Evolutionary conservation across 2,329 filamentous ascomycete genomes (phyloP), one percentile per base, ranked within the genome.

Genomic region (Helminthosporium solani): DNA sequence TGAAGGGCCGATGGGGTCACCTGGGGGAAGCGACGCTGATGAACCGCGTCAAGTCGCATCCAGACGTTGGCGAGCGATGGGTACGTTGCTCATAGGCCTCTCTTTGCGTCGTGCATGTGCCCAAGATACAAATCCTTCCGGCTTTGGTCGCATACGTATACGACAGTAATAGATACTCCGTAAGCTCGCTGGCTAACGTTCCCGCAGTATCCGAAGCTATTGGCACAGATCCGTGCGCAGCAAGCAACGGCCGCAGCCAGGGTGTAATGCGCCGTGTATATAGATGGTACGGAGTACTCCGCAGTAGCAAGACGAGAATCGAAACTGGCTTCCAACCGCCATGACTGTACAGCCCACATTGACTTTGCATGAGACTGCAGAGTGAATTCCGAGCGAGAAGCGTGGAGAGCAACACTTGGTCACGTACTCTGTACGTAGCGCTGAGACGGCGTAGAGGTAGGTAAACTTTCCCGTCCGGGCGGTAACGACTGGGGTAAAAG

Each of bases 21-120:
- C 72, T 95, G 7, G 89, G 90, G 3, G 88, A 95, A 75, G 90
- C 89, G 9, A 95, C 88, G 47, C 72, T 95, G 65, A 80, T 88
- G 72, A 95, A 95, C 70, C 75, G 90, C 12, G 79, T 95, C 57
- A 94, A 91, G 78, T 90, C 86, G 56, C 90, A 95, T 72, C 87
- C 86, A 3, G 90, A 95, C 67, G 90, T 95, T 1, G 88, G 87
- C 2, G 87, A 91, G 75, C 76, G 84, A 58, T 95, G 88, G 74
- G 68, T 73, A 49, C 53, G 68, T 68, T 31, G 31, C 15, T 8
- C n/a, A 3, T 16, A 16, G 25, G 28, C 28, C 7, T 25, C 9
- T 25, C 23, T 6, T 9, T 25, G 6, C 23, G 6, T 5, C 21
- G 28, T 16, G 30, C 15, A 33, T n/a, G n/a, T n/a, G n/a, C n/a